phyloP scores from a whole-genome alignment of 345 rosid genomes.

The Citrus sp. region DNA sequence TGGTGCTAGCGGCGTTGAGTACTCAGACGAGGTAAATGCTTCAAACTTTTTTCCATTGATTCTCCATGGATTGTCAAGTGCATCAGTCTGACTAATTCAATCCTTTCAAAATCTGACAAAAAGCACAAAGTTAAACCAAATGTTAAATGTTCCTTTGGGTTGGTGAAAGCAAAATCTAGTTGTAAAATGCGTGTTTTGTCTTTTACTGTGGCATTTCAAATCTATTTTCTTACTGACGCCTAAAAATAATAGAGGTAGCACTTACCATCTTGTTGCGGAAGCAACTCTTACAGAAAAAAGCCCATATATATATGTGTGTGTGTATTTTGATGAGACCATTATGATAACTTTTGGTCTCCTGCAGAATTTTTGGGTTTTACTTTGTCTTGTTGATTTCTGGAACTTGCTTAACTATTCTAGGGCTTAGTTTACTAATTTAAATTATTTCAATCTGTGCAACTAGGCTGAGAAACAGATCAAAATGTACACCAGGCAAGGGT shows the following conservation, averaged over 20 bases:
- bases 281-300: not conserved
- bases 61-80: not conserved
- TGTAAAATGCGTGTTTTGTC: not conserved
- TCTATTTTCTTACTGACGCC: not conserved
- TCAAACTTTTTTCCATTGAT: not conserved
- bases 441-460: not conserved
- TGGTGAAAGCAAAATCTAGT: not conserved
- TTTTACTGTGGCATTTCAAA: not conserved
- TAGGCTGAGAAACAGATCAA: constrained; percentile 98
- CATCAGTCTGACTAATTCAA: not conserved
- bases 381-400: not conserved
- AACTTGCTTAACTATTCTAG: not conserved
- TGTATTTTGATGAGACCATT: not conserved
- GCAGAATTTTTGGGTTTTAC: not conserved
- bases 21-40: constrained; percentile 79
- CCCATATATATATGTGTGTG: no score
- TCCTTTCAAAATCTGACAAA: not conserved
- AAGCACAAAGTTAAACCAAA: not conserved
- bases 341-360: not conserved
- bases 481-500: constrained; percentile 90
- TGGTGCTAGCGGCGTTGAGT: constrained; percentile 91
- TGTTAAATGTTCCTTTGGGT: not conserved
- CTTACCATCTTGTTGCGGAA: not conserved
- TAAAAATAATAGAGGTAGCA: not conserved
- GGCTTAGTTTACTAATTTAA: not conserved